These are phyloP conservation scores for Entoloma clypeatum DNA, from an alignment of 1,284 basidiomycete genomes.

Conservation along the genomic window DNA sequence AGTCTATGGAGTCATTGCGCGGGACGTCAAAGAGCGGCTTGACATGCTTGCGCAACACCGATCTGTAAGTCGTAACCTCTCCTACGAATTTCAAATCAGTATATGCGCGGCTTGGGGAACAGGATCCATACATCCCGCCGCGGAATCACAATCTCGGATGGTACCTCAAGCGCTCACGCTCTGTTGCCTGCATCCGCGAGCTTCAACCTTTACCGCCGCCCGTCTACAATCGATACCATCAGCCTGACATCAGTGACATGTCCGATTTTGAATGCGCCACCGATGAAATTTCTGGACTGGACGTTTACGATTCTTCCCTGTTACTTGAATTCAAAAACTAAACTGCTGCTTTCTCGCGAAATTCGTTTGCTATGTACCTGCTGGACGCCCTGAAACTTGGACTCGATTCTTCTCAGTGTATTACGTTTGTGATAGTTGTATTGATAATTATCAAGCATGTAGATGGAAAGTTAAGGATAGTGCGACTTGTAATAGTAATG, in stretches of 20 bases:
- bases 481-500: conserved; percentile 4
- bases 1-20: conserved; percentile 24
- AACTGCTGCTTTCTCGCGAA: no score
- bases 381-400: not conserved
- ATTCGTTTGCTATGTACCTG: no score
- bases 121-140: conserved; percentile 37
- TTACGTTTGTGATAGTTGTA: no score
- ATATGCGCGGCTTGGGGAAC: not conserved
- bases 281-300: no score
- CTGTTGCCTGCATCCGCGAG: conserved; percentile 34
- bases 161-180: conserved; percentile 39
- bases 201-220: conserved; percentile 16
- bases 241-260: conserved; percentile 2
- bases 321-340: no score
- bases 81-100: not conserved
- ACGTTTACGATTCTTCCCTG: no score
- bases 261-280: conserved; percentile 2
- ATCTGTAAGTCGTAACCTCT: conserved; percentile 20
- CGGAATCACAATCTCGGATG: conserved; percentile 35
- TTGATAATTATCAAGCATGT: no score
- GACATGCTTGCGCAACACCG: conserved; percentile 22
- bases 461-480: conserved; percentile 16
- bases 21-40: conserved; percentile 28
- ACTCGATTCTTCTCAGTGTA: no score
- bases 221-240: not conserved